Evolutionary conservation across 768 basidiomycete genomes (phyloP).

Genomic region (Kockovaella imperatae): DNA sequence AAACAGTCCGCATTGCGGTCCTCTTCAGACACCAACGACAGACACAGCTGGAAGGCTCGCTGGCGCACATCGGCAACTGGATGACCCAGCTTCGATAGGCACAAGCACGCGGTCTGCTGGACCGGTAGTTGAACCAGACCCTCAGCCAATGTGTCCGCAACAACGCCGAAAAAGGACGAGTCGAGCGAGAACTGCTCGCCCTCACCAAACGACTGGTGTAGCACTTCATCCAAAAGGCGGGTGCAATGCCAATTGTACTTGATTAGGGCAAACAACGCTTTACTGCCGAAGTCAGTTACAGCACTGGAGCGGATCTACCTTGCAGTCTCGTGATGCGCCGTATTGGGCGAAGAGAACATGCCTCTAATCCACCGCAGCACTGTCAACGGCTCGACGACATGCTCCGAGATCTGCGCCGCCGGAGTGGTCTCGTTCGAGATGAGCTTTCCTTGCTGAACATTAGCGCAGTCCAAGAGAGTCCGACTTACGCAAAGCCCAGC

Average conservation of each 20-base stretch:
- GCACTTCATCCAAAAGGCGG: slow-evolving; percentile 57
- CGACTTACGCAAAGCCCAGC: slow-evolving; percentile 75
- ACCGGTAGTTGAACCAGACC: slow-evolving; percentile 58
- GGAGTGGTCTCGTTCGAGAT: slow-evolving; percentile 47
- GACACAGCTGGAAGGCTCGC: slow-evolving; percentile 62
- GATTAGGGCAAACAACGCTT: slow-evolving; percentile 65
- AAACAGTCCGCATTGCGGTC: slow-evolving; percentile 47
- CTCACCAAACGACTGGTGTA: slow-evolving; percentile 60
- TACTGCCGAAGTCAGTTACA: slow-evolving; percentile 49
- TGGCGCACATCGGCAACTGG: slow-evolving; percentile 57
- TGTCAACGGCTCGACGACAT: slow-evolving; percentile 34
- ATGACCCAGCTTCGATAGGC: slow-evolving; percentile 77
- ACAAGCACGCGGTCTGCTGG: slow-evolving; percentile 66
- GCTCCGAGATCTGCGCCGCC: slow-evolving; percentile 20
- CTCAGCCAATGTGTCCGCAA: slow-evolving; percentile 62
- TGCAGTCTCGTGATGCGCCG: slow-evolving; percentile 22
- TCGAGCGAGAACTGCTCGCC: slow-evolving; percentile 42
- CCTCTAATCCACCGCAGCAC: slow-evolving; percentile 43
- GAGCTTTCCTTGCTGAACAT: slow-evolving; percentile 64
- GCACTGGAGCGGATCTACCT: slow-evolving; percentile 10
- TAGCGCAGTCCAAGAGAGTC: not conserved
- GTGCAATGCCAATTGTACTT: slow-evolving; percentile 53
- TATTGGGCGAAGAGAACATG: slow-evolving; percentile 33
- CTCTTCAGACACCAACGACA: slow-evolving; percentile 15
- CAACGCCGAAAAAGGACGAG: slow-evolving; percentile 63